These are phyloP conservation scores for Cicer bijugum DNA, from an alignment of 306 rosid species.

Conservation along the genomic window DNA sequence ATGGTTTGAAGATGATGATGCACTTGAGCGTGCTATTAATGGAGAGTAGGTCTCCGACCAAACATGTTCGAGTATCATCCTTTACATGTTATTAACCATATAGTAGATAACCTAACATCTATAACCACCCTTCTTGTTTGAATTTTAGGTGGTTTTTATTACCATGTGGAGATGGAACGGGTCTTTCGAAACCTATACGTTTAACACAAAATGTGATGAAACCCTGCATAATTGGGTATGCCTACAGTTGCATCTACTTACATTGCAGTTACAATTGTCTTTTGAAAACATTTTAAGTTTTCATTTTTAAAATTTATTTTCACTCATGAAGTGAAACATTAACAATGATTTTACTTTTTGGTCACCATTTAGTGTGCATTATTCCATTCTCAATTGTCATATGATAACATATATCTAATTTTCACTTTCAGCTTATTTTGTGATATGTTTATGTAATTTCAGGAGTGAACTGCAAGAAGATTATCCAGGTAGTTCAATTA, in stretches of 20 bases:
- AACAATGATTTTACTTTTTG: constrained; percentile 6
- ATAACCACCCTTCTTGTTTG: constrained; percentile 26
- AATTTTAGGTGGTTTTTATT: constrained; percentile 74
- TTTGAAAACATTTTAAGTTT: too few species aligned
- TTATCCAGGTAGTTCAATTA: constrained; percentile 54
- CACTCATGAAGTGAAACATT: background rate
- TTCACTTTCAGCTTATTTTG: constrained; percentile 10
- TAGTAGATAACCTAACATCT: background rate
- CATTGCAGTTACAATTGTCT: background rate
- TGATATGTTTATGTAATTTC: constrained; percentile 44
- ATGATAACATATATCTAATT: background rate
- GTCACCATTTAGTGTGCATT: background rate
- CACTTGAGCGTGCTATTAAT: constrained; percentile 82
- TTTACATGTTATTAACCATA: constrained; percentile 18
- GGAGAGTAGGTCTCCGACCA: constrained; percentile 73
- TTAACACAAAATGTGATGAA: constrained; percentile 68
- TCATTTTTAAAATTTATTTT: too few species aligned
- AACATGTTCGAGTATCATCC: constrained; percentile 30
- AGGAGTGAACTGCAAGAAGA: constrained; percentile 57
- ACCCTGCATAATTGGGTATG: constrained; percentile 77
- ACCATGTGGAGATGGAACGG: constrained; percentile 65
- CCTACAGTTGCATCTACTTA: constrained; percentile 23
- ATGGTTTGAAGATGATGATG: constrained; percentile 94
- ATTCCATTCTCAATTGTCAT: constrained; percentile 26
- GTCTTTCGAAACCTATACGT: constrained; percentile 57